These are phyloP conservation scores for Tetrahymena elliotti DNA, from an alignment of 73 alveolate species.

Conservation along the genomic window DNA sequence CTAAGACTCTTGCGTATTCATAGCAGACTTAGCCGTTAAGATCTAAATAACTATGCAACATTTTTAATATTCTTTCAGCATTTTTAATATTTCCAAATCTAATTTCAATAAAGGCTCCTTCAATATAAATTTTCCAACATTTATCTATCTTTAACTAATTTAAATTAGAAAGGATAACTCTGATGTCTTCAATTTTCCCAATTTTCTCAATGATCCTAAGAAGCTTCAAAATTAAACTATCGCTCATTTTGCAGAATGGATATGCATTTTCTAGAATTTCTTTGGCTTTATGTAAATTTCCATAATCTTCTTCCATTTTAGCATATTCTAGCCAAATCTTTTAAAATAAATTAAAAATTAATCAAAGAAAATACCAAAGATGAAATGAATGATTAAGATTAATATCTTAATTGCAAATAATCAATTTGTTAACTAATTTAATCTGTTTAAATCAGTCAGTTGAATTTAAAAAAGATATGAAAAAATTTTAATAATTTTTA, in stretches of 20 bases:
- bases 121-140: conserved; percentile 52
- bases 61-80: conserved; percentile 39
- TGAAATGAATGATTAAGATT: not conserved
- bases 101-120: conserved; percentile 59
- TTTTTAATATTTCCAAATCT: conserved; percentile 44
- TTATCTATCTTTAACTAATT: conserved; percentile 38
- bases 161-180: conserved; percentile 29
- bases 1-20: conserved; percentile 38
- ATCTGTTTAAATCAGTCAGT: not conserved
- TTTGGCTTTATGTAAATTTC: conserved; percentile 41
- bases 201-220: conserved; percentile 54
- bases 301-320: conserved; percentile 70
- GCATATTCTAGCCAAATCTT: conserved; percentile 64
- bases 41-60: not conserved
- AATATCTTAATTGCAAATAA: no score
- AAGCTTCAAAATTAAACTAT: conserved; percentile 41
- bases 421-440: no score
- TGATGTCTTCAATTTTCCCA: conserved; percentile 38
- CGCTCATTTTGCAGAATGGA: conserved; percentile 52
- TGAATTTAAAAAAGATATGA: not conserved
- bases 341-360: conserved; percentile 13
- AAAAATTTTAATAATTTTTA: no score
- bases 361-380: not conserved
- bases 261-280: conserved; percentile 45
- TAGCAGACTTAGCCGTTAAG: conserved; percentile 12